phyloP scores from a whole-genome alignment of 371 early-diverging fungal genomes.

The Mortierella sp. region DNA sequence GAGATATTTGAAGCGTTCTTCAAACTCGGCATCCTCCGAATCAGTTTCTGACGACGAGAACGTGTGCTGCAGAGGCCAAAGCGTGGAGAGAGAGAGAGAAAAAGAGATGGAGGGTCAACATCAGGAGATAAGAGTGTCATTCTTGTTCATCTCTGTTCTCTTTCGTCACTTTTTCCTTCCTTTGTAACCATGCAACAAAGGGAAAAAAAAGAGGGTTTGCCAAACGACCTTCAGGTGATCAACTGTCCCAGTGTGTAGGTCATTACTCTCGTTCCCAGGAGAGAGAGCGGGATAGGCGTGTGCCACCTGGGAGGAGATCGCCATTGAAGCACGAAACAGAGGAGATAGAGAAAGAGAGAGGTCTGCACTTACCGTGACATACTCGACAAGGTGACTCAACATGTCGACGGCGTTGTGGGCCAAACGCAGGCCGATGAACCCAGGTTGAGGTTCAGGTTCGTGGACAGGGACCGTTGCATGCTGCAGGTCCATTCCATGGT shows the following conservation, averaged over 20 bases:
- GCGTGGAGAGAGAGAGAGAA: not conserved
- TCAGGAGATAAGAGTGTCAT: not conserved
- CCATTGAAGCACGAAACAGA: too few species aligned
- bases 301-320: too few species aligned
- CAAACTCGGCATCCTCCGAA: constrained; percentile 69
- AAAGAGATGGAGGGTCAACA: not conserved
- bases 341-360: too few species aligned
- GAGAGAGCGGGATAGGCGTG: too few species aligned
- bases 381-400: constrained; percentile 41
- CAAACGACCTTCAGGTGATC: too few species aligned
- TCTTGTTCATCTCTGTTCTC: too few species aligned
- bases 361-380: constrained; percentile 30
- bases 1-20: constrained; percentile 73
- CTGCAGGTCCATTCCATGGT: constrained; percentile 37
- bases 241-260: too few species aligned
- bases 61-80: constrained; percentile 41
- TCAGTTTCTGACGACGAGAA: constrained; percentile 60
- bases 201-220: not conserved
- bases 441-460: constrained; percentile 38
- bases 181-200: constrained; percentile 1
- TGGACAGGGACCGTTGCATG: constrained; percentile 40
- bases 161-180: not conserved
- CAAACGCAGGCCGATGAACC: constrained; percentile 24
- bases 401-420: constrained; percentile 40
- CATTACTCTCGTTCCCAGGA: too few species aligned